Base-by-base conservation (phyloP, 371 early-diverging fungal species). In the Coemansia sp. region DNA sequence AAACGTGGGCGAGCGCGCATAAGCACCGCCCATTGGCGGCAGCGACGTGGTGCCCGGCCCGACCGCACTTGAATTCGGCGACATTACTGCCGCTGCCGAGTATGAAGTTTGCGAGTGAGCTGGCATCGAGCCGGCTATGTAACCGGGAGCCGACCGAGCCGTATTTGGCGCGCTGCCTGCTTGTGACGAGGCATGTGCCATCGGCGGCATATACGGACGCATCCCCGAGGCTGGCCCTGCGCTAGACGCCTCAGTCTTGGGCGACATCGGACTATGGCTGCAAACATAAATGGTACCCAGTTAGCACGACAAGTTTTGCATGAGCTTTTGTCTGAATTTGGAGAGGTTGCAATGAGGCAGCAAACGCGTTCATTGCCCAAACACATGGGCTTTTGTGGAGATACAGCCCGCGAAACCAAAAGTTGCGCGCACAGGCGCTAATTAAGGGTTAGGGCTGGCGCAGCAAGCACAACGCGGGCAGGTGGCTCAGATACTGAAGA, bases 1-100 rank as follows among this genome's bases (percentile, higher is more conserved):
- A 34, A 75, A 77, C n/a, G 75, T 59, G 14, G 78, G 76, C 40
- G 78, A 75, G 40, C 78, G 78, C 55, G 61, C 66, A 45, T 69
- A 77, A 2, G 67, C 18, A 50, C 67, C 69, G 14, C 52, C 45
- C 21, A 73, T 63, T 2, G 70, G 51, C 14, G 75, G 78, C 42
- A 77, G 61, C 22, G 73, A 18, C n/a, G 58, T 53, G 5, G 24
- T 45, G 16, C 40, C 29, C n/a, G 50, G 16, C 21, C 55, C 34
- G 21, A 27, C 8, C n/a, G 65, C 13, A 6, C 47, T 18, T 11
- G 73, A 45, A 37, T 31, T 63, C 7, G 72, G 72, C 18, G 71
- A 50, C 61, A 64, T 18, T 26, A 56, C 61, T 29, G 34, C 48
- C 6, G 42, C 48, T 1, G 53, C 27, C 2, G 65, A 40, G 21